Evolutionary conservation across 441 rosid species (phyloP).

Genomic region (Pelargonium myrrhifolium): DNA sequence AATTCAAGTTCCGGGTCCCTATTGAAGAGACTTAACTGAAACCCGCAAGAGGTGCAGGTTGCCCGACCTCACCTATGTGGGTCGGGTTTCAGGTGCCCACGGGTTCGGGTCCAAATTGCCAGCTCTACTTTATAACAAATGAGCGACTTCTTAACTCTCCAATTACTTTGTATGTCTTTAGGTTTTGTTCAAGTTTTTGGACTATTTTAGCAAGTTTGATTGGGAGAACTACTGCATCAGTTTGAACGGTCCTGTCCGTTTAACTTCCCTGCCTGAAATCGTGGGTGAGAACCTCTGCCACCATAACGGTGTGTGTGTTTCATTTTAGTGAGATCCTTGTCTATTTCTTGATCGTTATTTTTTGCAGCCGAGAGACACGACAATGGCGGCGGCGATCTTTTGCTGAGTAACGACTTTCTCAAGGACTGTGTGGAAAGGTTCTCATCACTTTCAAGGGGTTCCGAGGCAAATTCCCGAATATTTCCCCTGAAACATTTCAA

Average conservation of each 20-base stretch:
- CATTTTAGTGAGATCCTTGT: constrained; percentile 53
- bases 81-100: too few species aligned
- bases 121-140: neutral
- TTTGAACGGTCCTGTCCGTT: constrained; percentile 63
- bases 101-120: too few species aligned
- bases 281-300: constrained; percentile 38
- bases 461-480: constrained; percentile 16
- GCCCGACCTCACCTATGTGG: too few species aligned
- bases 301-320: neutral
- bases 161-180: constrained; percentile 13
- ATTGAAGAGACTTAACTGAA: constrained; percentile 14
- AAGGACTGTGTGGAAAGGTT: too few species aligned
- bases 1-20: too few species aligned
- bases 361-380: neutral
- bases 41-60: neutral
- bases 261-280: constrained; percentile 62
- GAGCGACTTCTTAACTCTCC: neutral
- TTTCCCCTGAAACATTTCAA: constrained; percentile 54
- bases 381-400: too few species aligned
- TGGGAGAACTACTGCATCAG: constrained; percentile 88
- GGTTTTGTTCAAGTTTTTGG: constrained; percentile 78
- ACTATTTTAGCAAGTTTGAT: constrained; percentile 87
- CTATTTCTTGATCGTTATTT: neutral
- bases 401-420: too few species aligned
- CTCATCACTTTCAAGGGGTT: constrained; percentile 21